Conservation (phyloP, 2,329 filamentous ascomycete species). For the Raffaelea albimanens region DNA sequence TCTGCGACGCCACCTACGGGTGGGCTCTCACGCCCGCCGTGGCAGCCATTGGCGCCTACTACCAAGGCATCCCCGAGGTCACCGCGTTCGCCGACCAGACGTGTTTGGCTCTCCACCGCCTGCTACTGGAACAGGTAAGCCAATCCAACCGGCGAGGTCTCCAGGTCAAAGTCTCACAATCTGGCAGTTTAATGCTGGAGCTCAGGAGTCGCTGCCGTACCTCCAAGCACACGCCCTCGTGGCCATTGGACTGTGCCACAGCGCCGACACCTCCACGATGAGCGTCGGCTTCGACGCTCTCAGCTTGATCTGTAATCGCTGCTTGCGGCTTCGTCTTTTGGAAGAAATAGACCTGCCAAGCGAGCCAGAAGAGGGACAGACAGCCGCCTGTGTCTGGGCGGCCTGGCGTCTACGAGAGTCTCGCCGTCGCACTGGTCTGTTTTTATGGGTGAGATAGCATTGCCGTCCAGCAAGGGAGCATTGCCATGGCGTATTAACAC, state of each 20-base stretch:
- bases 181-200: too few species aligned
- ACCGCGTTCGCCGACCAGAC: too few species aligned
- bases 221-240: not conserved
- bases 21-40: too few species aligned
- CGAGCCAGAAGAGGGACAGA: not conserved
- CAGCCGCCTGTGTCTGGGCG: not conserved
- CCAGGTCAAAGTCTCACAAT: too few species aligned
- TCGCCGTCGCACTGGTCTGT: not conserved
- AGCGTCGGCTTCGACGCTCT: not conserved
- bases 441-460: not conserved
- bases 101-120: too few species aligned
- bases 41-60: too few species aligned
- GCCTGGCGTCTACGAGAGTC: not conserved
- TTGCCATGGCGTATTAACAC: not conserved
- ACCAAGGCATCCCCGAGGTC: too few species aligned
- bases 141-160: too few species aligned
- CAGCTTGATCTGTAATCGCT: not conserved
- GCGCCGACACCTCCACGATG: not conserved
- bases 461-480: too few species aligned
- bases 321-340: not conserved
- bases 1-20: too few species aligned
- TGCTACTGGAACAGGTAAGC: too few species aligned
- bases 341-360: not conserved
- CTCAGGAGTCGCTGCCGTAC: not conserved
- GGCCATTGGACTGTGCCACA: slow-evolving; percentile 1